Evolutionary conservation across 495 filamentous ascomycete genomes (phyloP).

Genomic region (Baudoinia panamericana): DNA sequence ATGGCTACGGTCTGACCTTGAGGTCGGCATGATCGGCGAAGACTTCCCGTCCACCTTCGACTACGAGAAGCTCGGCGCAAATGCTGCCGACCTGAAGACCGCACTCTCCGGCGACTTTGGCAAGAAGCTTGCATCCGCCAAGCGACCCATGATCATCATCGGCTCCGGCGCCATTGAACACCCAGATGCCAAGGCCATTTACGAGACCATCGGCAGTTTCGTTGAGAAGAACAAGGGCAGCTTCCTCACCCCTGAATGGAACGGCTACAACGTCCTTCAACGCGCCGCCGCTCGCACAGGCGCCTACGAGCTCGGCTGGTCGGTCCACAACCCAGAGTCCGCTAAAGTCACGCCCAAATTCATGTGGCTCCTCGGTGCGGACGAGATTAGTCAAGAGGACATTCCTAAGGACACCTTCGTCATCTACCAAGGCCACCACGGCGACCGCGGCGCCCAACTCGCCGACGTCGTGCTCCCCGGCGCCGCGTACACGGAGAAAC

Average conservation of each 20-base stretch:
- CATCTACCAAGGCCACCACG: slow-evolving; percentile 95
- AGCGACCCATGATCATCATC: slow-evolving; percentile 90
- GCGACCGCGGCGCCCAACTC: slow-evolving; percentile 80
- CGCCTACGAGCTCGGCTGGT: slow-evolving; percentile 92
- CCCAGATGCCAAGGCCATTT: slow-evolving; percentile 78
- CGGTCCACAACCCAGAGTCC: slow-evolving; percentile 61
- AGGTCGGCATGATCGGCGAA: slow-evolving; percentile 85
- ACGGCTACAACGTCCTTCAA: slow-evolving; percentile 94
- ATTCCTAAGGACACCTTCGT: slow-evolving; percentile 92
- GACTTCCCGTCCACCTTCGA: slow-evolving; percentile 86
- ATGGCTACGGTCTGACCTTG: slow-evolving; percentile 87
- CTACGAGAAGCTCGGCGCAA: slow-evolving; percentile 71
- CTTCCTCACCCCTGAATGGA: slow-evolving; percentile 84
- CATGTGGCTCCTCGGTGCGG: slow-evolving; percentile 90
- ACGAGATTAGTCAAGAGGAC: slow-evolving; percentile 67
- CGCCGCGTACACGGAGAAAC: slow-evolving; percentile 92
- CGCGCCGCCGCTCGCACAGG: slow-evolving; percentile 79
- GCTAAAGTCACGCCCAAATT: slow-evolving; percentile 80
- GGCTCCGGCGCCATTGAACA: slow-evolving; percentile 85
- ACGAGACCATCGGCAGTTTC: slow-evolving; percentile 74
- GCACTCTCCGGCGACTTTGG: slow-evolving; percentile 78
- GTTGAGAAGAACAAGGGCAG: slow-evolving; percentile 81
- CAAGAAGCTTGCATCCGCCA: slow-evolving; percentile 75
- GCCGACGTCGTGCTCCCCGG: slow-evolving; percentile 91
- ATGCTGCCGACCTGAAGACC: slow-evolving; percentile 64